Conservation (phyloP, 2,329 filamentous ascomycete species). For the Stemphylium beticola region DNA sequence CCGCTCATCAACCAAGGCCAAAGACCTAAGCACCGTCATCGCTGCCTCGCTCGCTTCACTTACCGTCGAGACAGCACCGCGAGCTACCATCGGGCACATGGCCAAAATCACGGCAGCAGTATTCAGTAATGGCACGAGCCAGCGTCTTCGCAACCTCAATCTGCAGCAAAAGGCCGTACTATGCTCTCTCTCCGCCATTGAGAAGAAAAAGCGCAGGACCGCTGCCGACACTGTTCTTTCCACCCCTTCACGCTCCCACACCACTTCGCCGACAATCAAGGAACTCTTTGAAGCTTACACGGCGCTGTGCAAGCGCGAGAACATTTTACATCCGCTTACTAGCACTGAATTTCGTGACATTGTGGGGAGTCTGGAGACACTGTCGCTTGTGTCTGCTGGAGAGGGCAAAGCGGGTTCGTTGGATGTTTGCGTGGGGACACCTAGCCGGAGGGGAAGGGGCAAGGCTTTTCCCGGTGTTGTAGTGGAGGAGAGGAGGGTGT, state of each 20-base stretch:
- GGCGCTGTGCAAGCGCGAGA: conserved; percentile 81
- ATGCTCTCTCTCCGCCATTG: conserved; percentile 85
- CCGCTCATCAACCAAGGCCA: conserved; percentile 51
- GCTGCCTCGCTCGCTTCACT: conserved; percentile 63
- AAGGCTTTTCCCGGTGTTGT: conserved; percentile 53
- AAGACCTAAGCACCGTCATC: conserved; percentile 31
- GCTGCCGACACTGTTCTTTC: conserved; percentile 35
- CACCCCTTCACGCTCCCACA: conserved; percentile 53
- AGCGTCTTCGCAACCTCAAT: conserved; percentile 86
- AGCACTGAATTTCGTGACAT: conserved; percentile 95
- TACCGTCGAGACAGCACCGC: conserved; percentile 80
- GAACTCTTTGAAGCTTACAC: conserved; percentile 84
- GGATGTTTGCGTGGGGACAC: conserved; percentile 65
- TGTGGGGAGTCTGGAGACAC: conserved; percentile 83
- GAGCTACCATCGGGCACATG: conserved; percentile 87
- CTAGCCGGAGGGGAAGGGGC: conserved; percentile 69
- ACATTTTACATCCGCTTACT: conserved; percentile 87
- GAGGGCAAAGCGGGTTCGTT: conserved; percentile 75
- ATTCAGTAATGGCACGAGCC: conserved; percentile 86
- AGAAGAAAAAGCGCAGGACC: conserved; percentile 70
- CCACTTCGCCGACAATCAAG: conserved; percentile 79
- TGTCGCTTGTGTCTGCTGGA: conserved; percentile 76
- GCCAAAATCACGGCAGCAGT: conserved; percentile 88
- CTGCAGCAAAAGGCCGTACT: conserved; percentile 95
- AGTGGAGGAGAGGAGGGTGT: conserved; percentile 77